These are phyloP conservation scores for Pilaira anomala DNA, from an alignment of 192 early-diverging fungal genomes.

Conservation along the genomic window DNA sequence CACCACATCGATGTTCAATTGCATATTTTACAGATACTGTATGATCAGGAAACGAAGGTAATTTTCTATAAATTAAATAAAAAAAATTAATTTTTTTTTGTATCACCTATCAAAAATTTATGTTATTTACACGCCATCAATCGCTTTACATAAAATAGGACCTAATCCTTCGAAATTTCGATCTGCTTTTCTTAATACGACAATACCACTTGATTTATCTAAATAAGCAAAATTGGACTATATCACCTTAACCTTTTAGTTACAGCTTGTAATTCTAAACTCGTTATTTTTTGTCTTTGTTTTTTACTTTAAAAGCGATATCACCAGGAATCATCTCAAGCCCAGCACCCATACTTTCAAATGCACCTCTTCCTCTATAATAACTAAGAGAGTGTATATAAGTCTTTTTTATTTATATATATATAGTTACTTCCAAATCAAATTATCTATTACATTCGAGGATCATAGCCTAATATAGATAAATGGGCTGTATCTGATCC, in stretches of 20 bases:
- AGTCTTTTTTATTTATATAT: not conserved
- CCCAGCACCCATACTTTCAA: constrained; percentile 38
- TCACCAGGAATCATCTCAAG: constrained; percentile 36
- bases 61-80: constrained; percentile 11
- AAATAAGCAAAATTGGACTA: constrained; percentile 36
- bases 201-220: constrained; percentile 25
- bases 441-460: constrained; percentile 25
- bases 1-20: constrained; percentile 37
- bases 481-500: constrained; percentile 38
- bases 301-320: constrained; percentile 34
- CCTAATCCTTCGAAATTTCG: constrained; percentile 35
- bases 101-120: not conserved
- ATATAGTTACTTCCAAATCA: not conserved
- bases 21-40: constrained; percentile 35
- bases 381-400: constrained; percentile 9
- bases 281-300: too few species aligned
- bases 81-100: not conserved
- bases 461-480: constrained; percentile 35
- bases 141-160: constrained; percentile 27
- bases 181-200: constrained; percentile 31
- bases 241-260: not conserved
- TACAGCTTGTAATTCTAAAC: not conserved
- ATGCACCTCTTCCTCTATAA: constrained; percentile 37
- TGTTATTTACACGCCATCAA: constrained; percentile 29
- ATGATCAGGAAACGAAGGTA: constrained; percentile 37